Conservation (phyloP, 2,329 filamentous ascomycete genomes). For the Chlorencoelia australis region DNA sequence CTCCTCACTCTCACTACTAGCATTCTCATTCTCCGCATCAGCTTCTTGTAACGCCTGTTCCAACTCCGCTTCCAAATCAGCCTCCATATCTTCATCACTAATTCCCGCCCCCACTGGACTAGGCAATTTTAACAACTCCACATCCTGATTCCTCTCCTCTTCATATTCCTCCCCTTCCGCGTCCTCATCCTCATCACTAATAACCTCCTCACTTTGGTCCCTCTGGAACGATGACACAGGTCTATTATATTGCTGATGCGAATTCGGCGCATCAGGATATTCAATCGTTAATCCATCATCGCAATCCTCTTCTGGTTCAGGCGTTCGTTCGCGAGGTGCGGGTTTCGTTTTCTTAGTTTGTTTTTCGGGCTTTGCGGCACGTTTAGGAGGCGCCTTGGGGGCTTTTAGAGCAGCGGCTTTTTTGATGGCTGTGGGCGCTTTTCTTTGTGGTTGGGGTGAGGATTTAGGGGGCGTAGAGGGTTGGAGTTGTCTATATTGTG, state of each 20-base stretch:
- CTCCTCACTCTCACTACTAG: constrained; percentile 28
- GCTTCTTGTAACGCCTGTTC: constrained; percentile 23
- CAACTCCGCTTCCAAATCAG: constrained; percentile 26
- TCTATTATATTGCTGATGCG: constrained; percentile 16
- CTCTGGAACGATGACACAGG: constrained; percentile 20
- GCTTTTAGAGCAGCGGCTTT: constrained; percentile 21
- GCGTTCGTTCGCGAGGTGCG: constrained; percentile 22
- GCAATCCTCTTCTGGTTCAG: constrained; percentile 34
- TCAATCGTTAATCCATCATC: constrained; percentile 49
- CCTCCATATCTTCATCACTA: constrained; percentile 25
- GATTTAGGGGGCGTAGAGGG: not conserved
- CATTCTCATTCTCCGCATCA: constrained; percentile 12
- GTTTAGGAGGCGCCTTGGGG: constrained; percentile 22
- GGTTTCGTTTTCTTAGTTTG: constrained; percentile 28
- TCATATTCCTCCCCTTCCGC: constrained; percentile 36
- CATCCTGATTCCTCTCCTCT: constrained; percentile 25
- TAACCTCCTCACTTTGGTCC: constrained; percentile 26
- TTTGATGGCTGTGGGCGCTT: constrained; percentile 16
- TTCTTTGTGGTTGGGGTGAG: constrained; percentile 8
- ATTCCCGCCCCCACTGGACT: constrained; percentile 38
- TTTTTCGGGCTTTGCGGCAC: constrained; percentile 25
- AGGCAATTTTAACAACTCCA: constrained; percentile 39
- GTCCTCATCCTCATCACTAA: constrained; percentile 37
- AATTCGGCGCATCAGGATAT: constrained; percentile 42
- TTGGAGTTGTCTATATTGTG: constrained; percentile 55